phyloP scores from a whole-genome alignment of 352 stramenopile species.

The Pythium sukuiense region DNA sequence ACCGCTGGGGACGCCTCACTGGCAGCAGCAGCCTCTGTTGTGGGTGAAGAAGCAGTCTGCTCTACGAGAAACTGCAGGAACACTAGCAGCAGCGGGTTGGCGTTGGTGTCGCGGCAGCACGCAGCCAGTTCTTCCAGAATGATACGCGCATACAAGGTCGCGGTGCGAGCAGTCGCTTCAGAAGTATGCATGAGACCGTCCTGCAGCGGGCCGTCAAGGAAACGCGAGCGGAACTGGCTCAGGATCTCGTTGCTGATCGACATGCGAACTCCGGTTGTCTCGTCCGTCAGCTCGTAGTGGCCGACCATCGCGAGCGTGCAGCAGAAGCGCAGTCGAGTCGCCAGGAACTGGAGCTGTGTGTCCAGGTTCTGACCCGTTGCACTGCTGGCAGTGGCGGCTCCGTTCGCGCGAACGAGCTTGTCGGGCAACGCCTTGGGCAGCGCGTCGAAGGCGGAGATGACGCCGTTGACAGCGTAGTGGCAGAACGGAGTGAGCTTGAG shows the following conservation, averaged over 20 bases:
- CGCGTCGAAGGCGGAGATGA: conserved; percentile 80
- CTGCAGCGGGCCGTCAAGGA: conserved; percentile 65
- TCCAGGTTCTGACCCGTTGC: conserved; percentile 9
- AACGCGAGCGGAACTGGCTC: conserved; percentile 66
- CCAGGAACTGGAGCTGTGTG: conserved; percentile 49
- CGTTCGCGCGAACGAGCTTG: conserved; percentile 13
- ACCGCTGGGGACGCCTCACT: neutral
- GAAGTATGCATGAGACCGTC: conserved; percentile 73
- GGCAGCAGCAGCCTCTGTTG: neutral
- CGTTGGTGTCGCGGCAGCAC: conserved; percentile 60
- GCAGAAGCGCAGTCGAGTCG: conserved; percentile 77
- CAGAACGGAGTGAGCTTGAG: conserved; percentile 86
- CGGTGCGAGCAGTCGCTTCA: conserved; percentile 59
- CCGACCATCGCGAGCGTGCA: conserved; percentile 83
- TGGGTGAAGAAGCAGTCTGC: conserved; percentile 12
- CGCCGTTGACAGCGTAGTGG: conserved; percentile 82
- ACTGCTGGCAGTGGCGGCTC: neutral
- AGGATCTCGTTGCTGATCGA: conserved; percentile 81
- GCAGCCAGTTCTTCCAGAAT: conserved; percentile 81
- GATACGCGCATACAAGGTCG: conserved; percentile 73
- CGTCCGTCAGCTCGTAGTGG: conserved; percentile 61
- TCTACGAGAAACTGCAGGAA: conserved; percentile 82
- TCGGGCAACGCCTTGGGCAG: conserved; percentile 68
- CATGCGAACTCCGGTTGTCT: conserved; percentile 38
- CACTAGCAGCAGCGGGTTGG: conserved; percentile 75